Conservation (phyloP, 495 filamentous ascomycete species). For the Aspergillus panamensis region DNA sequence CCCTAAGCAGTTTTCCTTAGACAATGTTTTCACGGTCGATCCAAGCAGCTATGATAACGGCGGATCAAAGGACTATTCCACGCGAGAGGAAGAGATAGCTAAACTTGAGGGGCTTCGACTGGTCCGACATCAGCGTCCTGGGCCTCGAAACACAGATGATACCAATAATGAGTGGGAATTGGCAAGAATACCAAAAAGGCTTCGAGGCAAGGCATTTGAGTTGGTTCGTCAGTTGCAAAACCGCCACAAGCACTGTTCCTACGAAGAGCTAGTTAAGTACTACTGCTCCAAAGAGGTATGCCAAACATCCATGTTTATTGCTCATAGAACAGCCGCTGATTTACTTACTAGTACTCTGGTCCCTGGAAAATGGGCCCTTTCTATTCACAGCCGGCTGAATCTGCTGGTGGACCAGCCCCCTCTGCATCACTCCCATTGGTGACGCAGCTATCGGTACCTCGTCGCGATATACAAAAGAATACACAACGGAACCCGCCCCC, state of each 20-base stretch:
- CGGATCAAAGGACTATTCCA: constrained; percentile 74
- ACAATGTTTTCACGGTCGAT: constrained; percentile 81
- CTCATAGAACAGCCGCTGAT: constrained; percentile 10
- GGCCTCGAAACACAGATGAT: not conserved
- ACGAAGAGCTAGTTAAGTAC: constrained; percentile 67
- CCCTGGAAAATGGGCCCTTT: constrained; percentile 29
- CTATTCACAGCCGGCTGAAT: constrained; percentile 15
- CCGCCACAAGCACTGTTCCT: constrained; percentile 70
- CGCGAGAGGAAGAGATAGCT: constrained; percentile 81
- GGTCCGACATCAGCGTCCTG: not conserved
- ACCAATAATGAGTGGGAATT: constrained; percentile 17
- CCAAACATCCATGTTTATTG: not conserved
- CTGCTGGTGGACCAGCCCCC: constrained; percentile 10
- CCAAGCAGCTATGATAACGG: constrained; percentile 60
- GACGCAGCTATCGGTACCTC: constrained; percentile 27
- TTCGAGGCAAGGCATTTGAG: constrained; percentile 57
- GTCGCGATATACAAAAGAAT: constrained; percentile 4
- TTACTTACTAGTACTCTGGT: constrained; percentile 24
- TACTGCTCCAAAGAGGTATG: constrained; percentile 68
- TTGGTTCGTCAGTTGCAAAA: constrained; percentile 67
- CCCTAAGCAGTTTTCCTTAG: constrained; percentile 81
- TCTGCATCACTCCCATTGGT: constrained; percentile 26
- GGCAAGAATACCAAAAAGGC: constrained; percentile 66
- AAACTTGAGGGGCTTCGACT: constrained; percentile 18
- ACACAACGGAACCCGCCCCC: not conserved